phyloP scores from a whole-genome alignment of 768 basidiomycete genomes.

The Agaricus sinodeliciosus region DNA sequence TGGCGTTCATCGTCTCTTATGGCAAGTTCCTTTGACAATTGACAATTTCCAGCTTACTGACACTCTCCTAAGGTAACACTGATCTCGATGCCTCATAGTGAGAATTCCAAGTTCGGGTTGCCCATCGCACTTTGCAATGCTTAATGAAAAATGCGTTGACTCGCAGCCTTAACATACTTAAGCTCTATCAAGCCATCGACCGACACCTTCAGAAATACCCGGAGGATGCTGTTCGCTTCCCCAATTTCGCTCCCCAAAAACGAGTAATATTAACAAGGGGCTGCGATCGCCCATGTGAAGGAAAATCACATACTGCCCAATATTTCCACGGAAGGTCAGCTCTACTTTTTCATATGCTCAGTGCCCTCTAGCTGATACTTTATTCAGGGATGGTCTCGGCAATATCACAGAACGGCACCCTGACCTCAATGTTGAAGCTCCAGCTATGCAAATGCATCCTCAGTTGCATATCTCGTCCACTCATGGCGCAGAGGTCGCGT shows the following conservation, averaged over 20 bases:
- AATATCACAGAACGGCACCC: constrained; percentile 58
- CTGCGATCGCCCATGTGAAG: constrained; percentile 58
- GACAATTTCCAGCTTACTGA: not conserved
- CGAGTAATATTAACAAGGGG: constrained; percentile 67
- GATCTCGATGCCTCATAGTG: constrained; percentile 57
- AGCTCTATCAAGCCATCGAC: constrained; percentile 63
- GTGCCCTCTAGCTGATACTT: not conserved
- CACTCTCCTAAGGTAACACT: constrained; percentile 53
- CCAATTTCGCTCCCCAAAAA: constrained; percentile 42
- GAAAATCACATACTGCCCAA: constrained; percentile 66
- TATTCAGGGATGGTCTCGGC: constrained; percentile 60
- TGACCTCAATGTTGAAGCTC: constrained; percentile 40
- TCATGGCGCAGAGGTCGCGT: constrained; percentile 46
- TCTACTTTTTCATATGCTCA: constrained; percentile 2
- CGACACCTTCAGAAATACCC: constrained; percentile 53
- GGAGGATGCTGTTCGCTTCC: constrained; percentile 47
- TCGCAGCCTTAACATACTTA: constrained; percentile 66
- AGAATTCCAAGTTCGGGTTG: constrained; percentile 19
- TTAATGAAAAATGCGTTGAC: not conserved
- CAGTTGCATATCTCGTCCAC: constrained; percentile 40
- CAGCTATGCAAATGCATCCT: constrained; percentile 22
- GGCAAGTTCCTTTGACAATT: constrained; percentile 36
- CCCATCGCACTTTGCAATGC: not conserved
- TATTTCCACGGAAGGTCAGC: constrained; percentile 78
- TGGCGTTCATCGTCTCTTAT: constrained; percentile 71